Evolutionary conservation across 164 flowering plant genomes (phyloP), one percentile per base, ranked within the genome.

Genomic region (Nelumbo lutea): DNA sequence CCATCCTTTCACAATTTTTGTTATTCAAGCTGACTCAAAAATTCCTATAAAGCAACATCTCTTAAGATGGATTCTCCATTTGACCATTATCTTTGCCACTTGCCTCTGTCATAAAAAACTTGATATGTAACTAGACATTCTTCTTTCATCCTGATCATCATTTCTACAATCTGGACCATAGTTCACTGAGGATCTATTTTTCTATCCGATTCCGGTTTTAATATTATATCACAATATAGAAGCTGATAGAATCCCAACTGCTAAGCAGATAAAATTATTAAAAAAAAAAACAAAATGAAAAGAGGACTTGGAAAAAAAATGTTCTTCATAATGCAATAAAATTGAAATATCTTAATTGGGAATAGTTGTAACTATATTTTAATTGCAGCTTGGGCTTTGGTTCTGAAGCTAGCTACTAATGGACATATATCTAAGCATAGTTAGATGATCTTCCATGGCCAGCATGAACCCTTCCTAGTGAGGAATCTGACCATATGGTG

Each of bases 81-180:
- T 58, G 42, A 60, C 43, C 66, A 27, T 14, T 61, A 65, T 60
- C 75, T 73, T 72, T 67, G 71, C 64, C 75, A 45, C 62, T 67
- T 56, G 70, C 45, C 27, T 59, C 66, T 76, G 66, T 76, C 73
- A 68, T 53, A 59, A 71, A 65, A 46, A 70, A 62, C 57, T 64
- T 46, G 10, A 51, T 45, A 46, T 38, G 8, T 52, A 11, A 70
- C 7, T 6, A 50, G n/a, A 42, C n/a, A 52, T 66, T 53, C 9
- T n/a, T 11, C 40, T 57, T 38, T 8, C 59, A 53, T 61, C 57
- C 59, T 69, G 70, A 39, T 43, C 44, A 62, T 61, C 66, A 46
- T 61, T 48, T 53, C 59, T 46, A 27, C 55, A 44, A 43, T 40
- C 41, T 14, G n/a, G 67, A 46, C 9, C 45, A 59, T 5, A 68